phyloP scores from a whole-genome alignment of 495 filamentous ascomycete species.

The Penicillium subrubescens region DNA sequence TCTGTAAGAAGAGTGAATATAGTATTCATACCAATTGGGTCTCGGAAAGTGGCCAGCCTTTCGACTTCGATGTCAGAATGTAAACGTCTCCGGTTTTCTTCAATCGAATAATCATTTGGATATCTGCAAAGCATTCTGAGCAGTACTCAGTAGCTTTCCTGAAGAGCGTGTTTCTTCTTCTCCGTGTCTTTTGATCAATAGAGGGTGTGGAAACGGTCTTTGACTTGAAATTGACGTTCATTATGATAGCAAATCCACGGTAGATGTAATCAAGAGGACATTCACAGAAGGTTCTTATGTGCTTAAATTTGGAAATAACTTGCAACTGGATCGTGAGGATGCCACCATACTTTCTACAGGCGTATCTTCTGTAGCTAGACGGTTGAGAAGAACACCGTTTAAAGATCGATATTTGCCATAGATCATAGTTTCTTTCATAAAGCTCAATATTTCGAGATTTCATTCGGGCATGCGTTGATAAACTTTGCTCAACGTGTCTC shows the following conservation, averaged over 20 bases:
- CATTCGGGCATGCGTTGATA: background rate
- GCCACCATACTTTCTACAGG: background rate
- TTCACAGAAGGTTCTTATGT: background rate
- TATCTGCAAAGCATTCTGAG: constrained; percentile 9
- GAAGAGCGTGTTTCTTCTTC: constrained; percentile 12
- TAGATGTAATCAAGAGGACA: background rate
- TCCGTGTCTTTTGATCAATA: constrained; percentile 4
- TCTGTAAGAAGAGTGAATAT: constrained; percentile 3
- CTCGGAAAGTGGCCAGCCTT: constrained; percentile 13
- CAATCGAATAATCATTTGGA: constrained; percentile 10
- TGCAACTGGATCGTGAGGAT: background rate
- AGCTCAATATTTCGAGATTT: background rate
- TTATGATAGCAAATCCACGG: background rate
- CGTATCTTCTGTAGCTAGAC: background rate
- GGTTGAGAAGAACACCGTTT: background rate
- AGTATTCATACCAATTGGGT: constrained; percentile 6
- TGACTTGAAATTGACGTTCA: background rate
- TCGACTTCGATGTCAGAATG: constrained; percentile 9
- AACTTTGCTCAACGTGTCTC: background rate
- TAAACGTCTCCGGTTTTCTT: constrained; percentile 10
- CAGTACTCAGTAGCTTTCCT: constrained; percentile 12
- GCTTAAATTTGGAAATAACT: background rate
- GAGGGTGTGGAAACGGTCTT: background rate
- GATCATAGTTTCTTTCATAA: background rate
- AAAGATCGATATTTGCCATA: background rate